Evolutionary conservation across 139 green algal genomes (phyloP), one percentile per base, ranked within the genome.

Genomic region (Chlamydomonas schloesseri): DNA sequence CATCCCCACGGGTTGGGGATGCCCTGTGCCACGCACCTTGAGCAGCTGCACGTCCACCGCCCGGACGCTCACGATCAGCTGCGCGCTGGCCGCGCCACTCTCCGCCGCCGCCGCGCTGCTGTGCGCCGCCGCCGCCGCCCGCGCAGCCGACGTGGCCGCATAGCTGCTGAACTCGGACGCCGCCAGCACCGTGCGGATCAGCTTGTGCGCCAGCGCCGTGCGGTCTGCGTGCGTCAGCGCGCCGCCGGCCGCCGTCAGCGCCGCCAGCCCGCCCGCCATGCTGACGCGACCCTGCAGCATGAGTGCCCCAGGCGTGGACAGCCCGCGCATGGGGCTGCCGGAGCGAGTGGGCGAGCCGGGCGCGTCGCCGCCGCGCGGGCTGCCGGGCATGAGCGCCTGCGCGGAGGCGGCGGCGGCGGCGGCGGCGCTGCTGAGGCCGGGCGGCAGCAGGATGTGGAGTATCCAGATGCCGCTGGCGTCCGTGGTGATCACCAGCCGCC

Each of bases 381-480:
- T 70, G 55, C n/a, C 31, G 18, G 73, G 6, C 47, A 55, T 31
- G 73, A 31, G 29, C 15, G 55, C 28, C 36, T 28, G 17, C 20
- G 5, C 3, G n/a, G 55, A n/a, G n/a, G 55, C 64, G 42, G 28
- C 23, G 64, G 34, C 62, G 4, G 31, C 18, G 37, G 10, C 37
- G 11, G 71, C 37, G 4, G 24, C 10, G 13, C 21, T 26, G 23
- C n/a, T 18, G 17, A 14, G 4, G 5, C 64, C 64, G 4, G 64
- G 70, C 17, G 84, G 57, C 73, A 91, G 58, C n/a, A 93, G 73
- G 6, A 79, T n/a, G 62, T 82, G 50, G 33, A 93, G 31, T 53
- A 91, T 86, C 89, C 86, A 91, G 46, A 17, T 55, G 50, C 89
- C 89, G 18, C 46, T 84, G 28, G 36, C 60, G 77, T 93, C 89